phyloP scores from a whole-genome alignment of 108 stramenopile species.

The Cylindrotheca closterium region DNA sequence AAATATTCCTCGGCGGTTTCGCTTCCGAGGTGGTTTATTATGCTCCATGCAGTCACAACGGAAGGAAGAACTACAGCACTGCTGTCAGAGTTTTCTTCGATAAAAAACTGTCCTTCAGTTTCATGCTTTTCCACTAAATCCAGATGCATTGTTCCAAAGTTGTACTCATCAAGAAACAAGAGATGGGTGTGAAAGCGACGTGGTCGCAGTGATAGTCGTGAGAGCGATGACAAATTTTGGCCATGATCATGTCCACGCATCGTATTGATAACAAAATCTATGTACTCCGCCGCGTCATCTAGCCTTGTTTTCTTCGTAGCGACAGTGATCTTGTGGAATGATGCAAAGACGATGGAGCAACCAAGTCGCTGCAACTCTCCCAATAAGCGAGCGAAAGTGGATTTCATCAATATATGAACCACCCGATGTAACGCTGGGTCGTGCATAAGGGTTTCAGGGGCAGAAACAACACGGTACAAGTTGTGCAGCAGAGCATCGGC shows the following conservation, averaged over 20 bases:
- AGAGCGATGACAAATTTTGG: constrained; percentile 28
- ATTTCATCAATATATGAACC: constrained; percentile 86
- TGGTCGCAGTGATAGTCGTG: constrained; percentile 68
- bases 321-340: constrained; percentile 89
- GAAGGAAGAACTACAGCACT: constrained; percentile 65
- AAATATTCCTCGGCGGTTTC: constrained; percentile 86
- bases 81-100: constrained; percentile 25
- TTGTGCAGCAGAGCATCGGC: constrained; percentile 90
- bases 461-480: constrained; percentile 90
- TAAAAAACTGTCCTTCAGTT: constrained; percentile 32
- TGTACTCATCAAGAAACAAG: constrained; percentile 93
- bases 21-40: constrained; percentile 79
- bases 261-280: constrained; percentile 90
- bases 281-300: constrained; percentile 85
- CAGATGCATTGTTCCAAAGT: constrained; percentile 90
- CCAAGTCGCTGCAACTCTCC: constrained; percentile 94
- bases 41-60: constrained; percentile 86
- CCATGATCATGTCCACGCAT: constrained; percentile 41
- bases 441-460: constrained; percentile 82
- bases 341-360: constrained; percentile 89
- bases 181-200: constrained; percentile 77
- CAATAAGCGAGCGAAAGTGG: constrained; percentile 87
- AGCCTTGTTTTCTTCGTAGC: constrained; percentile 89
- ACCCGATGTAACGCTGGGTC: constrained; percentile 94
- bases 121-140: constrained; percentile 60